Evolutionary conservation across 306 rosid species (phyloP).

Genomic region (Crotalaria pallida): DNA sequence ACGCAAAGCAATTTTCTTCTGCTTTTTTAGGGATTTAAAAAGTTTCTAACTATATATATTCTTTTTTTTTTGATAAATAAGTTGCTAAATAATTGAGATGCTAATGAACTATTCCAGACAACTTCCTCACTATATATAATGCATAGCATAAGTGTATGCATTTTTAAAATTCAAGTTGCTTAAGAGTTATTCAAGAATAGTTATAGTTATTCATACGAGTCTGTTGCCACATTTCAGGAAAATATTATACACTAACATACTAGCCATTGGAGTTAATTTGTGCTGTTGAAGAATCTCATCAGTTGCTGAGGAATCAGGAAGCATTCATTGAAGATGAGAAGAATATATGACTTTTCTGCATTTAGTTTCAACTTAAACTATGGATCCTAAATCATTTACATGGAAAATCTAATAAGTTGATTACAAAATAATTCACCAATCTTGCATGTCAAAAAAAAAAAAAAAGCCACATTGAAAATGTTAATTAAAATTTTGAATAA

Average conservation of each 20-base stretch:
- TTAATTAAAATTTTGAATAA: neutral
- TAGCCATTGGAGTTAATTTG: neutral
- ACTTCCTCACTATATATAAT: too few relatives aligned
- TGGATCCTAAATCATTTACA: neutral
- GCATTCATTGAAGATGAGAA: neutral
- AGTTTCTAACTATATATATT: too few relatives aligned
- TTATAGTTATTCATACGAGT: too few relatives aligned
- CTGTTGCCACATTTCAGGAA: too few relatives aligned
- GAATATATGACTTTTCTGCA: neutral
- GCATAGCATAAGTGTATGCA: too few relatives aligned
- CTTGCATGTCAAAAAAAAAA: neutral
- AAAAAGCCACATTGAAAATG: neutral
- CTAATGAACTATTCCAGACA: too few relatives aligned
- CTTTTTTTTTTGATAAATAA: too few relatives aligned
- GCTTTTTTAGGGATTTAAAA: too few relatives aligned
- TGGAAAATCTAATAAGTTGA: neutral
- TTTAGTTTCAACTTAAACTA: neutral
- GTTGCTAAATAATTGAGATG: too few relatives aligned
- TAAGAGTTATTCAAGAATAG: too few relatives aligned
- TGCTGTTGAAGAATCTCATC: neutral
- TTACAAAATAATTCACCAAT: neutral
- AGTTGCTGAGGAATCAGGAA: neutral
- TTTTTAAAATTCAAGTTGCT: too few relatives aligned
- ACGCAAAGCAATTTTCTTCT: too few relatives aligned
- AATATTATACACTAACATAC: neutral